Conservation (phyloP, 108 stramenopile genomes). For the Nannochloropsis salina region DNA sequence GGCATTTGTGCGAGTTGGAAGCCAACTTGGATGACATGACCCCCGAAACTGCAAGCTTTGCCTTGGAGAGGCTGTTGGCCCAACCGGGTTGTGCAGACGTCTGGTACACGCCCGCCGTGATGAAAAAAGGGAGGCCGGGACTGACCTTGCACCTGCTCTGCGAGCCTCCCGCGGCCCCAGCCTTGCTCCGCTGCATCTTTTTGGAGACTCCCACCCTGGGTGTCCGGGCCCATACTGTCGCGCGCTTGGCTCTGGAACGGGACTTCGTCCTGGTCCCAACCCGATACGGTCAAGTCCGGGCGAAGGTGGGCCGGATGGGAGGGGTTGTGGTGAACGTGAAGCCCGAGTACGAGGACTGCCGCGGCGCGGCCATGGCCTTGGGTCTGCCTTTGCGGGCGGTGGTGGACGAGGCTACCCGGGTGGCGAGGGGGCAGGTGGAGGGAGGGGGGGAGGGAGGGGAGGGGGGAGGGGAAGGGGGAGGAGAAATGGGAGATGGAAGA, state of each 20-base stretch:
- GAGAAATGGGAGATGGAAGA: neutral
- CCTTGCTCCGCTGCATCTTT: conserved; percentile 65
- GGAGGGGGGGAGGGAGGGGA: conserved; percentile 13
- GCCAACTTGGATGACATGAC: conserved; percentile 86
- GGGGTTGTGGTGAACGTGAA: conserved; percentile 65
- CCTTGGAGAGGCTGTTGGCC: conserved; percentile 60
- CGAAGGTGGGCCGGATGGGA: conserved; percentile 63
- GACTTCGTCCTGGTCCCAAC: conserved; percentile 59
- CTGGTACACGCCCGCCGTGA: conserved; percentile 76
- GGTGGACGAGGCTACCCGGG: conserved; percentile 33
- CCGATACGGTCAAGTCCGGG: conserved; percentile 51
- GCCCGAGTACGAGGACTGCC: conserved; percentile 86
- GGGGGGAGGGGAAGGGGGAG: neutral
- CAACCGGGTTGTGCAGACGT: conserved; percentile 71
- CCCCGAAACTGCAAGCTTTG: conserved; percentile 67
- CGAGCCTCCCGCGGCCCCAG: conserved; percentile 33
- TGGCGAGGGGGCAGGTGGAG: neutral
- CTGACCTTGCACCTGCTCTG: conserved; percentile 73
- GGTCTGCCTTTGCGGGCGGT: conserved; percentile 64
- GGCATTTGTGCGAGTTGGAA: conserved; percentile 61
- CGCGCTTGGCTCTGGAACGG: conserved; percentile 66
- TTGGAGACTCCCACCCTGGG: conserved; percentile 80
- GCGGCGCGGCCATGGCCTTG: conserved; percentile 57
- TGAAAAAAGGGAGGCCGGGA: conserved; percentile 86
- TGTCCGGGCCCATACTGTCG: conserved; percentile 63